Evolutionary conservation across 305 asterid genomes (phyloP), one percentile per base, ranked within the genome.

Genomic region (Fraxinus dipetala): DNA sequence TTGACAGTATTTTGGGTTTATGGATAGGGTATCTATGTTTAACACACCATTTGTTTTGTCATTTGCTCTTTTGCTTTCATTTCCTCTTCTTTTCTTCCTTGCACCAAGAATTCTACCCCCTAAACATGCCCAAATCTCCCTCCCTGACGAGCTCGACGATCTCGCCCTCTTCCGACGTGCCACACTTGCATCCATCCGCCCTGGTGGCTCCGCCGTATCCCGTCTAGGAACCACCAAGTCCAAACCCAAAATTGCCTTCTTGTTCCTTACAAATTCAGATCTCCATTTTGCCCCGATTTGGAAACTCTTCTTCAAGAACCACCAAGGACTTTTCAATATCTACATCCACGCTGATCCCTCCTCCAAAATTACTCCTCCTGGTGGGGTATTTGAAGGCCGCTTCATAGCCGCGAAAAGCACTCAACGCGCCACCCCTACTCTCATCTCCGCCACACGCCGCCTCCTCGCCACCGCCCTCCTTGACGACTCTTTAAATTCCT

Each of bases 401-500:
- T 87, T 85, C 59, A 84, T 89, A 7, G 18, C 88, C 5, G 79
- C 87, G 0, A 87, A 84, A 63, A 77, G 36, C 34, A 89, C 91
- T 0, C 77, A 87, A 76, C 85, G 91, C 16, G 83, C 94, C 9
- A 88, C 96, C 2, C 94, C 98, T 1, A 92, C 97, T 6, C 93
- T 94, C 59, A 87, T 93, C 86, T 89, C 98, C 77, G 98, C 98
- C 81, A 91, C 91, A 0, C 94, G 98, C 75, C 93, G 98, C 72
- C 95, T 94, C 74, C 86, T 95, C 30, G 97, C 98, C 70, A 87
- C 93, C 36, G 98, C 98, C 63, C 87, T 95, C 83, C 89, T 95
- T 28, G 95, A 92, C 79, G 98, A 94, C 69, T 89, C 91, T 0
- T 73, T 85, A 4, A 94, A 94, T 75, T 85, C 90, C 3, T 94